A percentile compares a stretch with the other conserved stretches of the same genome.
phyloP scores from a whole-genome alignment of 176 grass and related monocot genomes.

The Coix lacrymajobi region DNA sequence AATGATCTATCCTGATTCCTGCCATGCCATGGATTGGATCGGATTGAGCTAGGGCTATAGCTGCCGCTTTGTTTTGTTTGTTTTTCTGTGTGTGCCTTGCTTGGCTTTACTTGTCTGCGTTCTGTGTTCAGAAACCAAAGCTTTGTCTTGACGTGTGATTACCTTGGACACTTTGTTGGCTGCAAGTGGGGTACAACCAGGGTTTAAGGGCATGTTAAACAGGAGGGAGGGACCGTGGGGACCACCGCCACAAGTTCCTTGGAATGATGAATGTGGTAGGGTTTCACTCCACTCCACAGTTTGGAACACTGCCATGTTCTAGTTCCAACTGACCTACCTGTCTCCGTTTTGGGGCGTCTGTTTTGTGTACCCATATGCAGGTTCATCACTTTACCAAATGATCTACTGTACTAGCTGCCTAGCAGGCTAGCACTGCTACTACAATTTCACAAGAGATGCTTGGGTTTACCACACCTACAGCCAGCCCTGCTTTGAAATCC shows the following conservation, averaged over 20 bases:
- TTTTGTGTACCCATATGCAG: slow-evolving; percentile 1
- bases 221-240: not conserved
- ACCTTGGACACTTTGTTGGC: slow-evolving; percentile 31
- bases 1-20: not conserved
- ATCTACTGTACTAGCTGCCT: too few species aligned
- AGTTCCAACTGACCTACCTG: slow-evolving; percentile 24
- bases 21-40: not conserved
- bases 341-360: not conserved
- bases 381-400: not conserved
- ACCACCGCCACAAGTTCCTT: not conserved
- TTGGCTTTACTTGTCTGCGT: slow-evolving; percentile 16
- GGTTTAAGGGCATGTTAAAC: slow-evolving; percentile 3
- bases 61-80: slow-evolving; percentile 22
- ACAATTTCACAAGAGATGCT: not conserved
- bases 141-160: slow-evolving; percentile 41
- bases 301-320: slow-evolving; percentile 15
- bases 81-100: slow-evolving; percentile 22
- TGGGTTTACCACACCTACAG: not conserved
- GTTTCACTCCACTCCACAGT: slow-evolving; percentile 1
- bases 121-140: slow-evolving; percentile 24
- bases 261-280: slow-evolving; percentile 49
- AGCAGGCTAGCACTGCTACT: too few species aligned
- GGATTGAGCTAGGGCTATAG: slow-evolving; percentile 26
- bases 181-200: slow-evolving; percentile 27
- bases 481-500: too few species aligned